Evolutionary conservation across 2,329 filamentous ascomycete genomes (phyloP), one percentile per base, ranked within the genome.

Genomic region (Colletotrichum sp.): DNA sequence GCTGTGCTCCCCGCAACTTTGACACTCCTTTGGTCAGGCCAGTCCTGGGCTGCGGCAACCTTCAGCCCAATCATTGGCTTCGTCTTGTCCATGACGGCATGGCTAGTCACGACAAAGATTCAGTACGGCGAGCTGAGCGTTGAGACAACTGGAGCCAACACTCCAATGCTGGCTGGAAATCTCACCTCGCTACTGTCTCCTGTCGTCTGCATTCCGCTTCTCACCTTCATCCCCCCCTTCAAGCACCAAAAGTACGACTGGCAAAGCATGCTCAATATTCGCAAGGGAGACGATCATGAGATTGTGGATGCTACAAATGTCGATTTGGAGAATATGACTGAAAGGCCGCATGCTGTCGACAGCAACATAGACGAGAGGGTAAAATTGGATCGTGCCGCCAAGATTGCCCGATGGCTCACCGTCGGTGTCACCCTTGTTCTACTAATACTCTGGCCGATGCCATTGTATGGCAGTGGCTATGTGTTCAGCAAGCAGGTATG

Each of bases 111-210:
- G 0, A 91, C 94, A 6, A 92, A 93, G 80, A 92, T 91, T 78
- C 85, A 94, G 81, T 93, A 90, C 78, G 93, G 93, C 57, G 84
- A 86, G 12, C 88, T 96, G 34, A 90, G 88, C 63, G 94, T 96
- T 68, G 87, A 84, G 1, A 93, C 92, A 75, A 96, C 94, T 0
- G 95, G 95, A 18, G 89, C 91, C n/a, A 96, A 96, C 84, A 90
- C 93, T 77, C 94, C 94, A 18, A 96, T 96, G 94, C 86, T 96
- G 26, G 94, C 93, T 6, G 95, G 95, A 49, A 96, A 97, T 80
- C 94, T 96, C 9, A 91, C 92, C 2, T 94, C 94, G 0, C 89
- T 96, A 2, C 91, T 96, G 4, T 93, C 93, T 0, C 95, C 95
- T 0, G 77, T 94, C 0, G 81, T 95, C 55, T 93, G 95, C 82